Base-by-base conservation (phyloP, 495 filamentous ascomycete genomes). In the Penicillium malachiteum region DNA sequence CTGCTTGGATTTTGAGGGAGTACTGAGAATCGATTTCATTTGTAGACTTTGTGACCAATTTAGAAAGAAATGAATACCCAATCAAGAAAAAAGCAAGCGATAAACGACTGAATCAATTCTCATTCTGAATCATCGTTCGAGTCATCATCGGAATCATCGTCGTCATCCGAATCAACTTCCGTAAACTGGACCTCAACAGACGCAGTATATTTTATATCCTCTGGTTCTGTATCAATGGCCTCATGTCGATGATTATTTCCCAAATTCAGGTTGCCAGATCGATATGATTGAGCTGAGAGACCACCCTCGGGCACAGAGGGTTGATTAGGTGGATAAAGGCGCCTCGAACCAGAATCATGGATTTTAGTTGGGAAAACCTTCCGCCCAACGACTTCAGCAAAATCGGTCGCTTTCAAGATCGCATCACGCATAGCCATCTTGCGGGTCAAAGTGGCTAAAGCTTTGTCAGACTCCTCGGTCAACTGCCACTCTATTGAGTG, bases 341-440 rank as follows among this genome's bases (percentile, higher is more conserved):
- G 34, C 32, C 46, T 8, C 39, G 38, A 31, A 1, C 47, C 55
- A 5, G 40, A 30, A 37, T 62, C 61, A 7, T 34, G 21, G 13
- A 67, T 49, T 18, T 64, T 50, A 17, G 57, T 53, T 7, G 56
- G 45, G 5, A 48, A 48, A 0, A 64, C 61, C 13, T 59, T 13
- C 33, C 58, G 43, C 11, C 56, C 61, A 10, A 68, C 26, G 3
- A 59, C 65, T 3, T 54, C 60, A 0, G 65, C 60, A 47, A 54
- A 64, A 12, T 68, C 65, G 6, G 59, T 46, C 0, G 65, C 65
- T 14, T 63, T 57, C 7, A 38, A 17, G 5, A 68, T 49, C 6
- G 65, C 65, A 43, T 68, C 55, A 0, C 46, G 52, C 40, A 68
- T 48, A 17, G 63, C 65, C 48, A 54, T 12, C 17, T 59, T 66